phyloP scores from a whole-genome alignment of 805 yeast species.

The Tetrapisispora iriomotensis region DNA sequence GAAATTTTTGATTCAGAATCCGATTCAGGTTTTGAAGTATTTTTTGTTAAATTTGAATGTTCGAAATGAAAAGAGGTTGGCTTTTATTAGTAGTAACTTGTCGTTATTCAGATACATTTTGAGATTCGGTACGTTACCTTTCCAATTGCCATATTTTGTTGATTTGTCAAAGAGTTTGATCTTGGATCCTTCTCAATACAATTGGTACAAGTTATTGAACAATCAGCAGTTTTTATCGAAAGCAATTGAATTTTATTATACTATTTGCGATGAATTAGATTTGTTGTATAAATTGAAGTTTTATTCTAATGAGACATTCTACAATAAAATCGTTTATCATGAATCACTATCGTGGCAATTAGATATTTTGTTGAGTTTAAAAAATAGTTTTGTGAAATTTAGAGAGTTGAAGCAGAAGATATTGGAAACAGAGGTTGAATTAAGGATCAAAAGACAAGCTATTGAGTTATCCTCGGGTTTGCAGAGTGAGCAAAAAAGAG shows the following conservation, averaged over 20 bases:
- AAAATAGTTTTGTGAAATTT: slow-evolving; percentile 39
- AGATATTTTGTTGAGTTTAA: slow-evolving; percentile 49
- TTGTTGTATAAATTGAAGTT: slow-evolving; percentile 42
- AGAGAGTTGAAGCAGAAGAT: slow-evolving; percentile 4
- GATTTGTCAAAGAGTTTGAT: slow-evolving; percentile 22
- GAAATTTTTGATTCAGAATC: slow-evolving; percentile 10
- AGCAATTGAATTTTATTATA: slow-evolving; percentile 48
- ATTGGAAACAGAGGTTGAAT: slow-evolving; percentile 28
- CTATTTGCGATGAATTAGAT: slow-evolving; percentile 53
- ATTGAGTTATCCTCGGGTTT: slow-evolving; percentile 12
- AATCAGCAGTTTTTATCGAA: slow-evolving; percentile 43
- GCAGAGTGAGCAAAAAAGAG: slow-evolving; percentile 4
- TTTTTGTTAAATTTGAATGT: slow-evolving; percentile 9
- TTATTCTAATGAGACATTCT: slow-evolving; percentile 17
- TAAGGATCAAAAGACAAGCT: slow-evolving; percentile 41
- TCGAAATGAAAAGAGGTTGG: slow-evolving; percentile 17
- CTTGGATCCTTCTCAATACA: slow-evolving; percentile 2
- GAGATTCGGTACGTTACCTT: slow-evolving; percentile 63
- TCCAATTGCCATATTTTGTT: slow-evolving; percentile 36
- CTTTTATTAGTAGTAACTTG: slow-evolving; percentile 40
- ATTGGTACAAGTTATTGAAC: slow-evolving; percentile 27
- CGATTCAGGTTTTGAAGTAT: slow-evolving; percentile 10
- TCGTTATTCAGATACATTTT: slow-evolving; percentile 52
- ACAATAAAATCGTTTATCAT: slow-evolving; percentile 39
- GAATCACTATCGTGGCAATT: slow-evolving; percentile 62